Base-by-base conservation (phyloP, 1,139 yeast species). In the Diutina neorugosa region DNA sequence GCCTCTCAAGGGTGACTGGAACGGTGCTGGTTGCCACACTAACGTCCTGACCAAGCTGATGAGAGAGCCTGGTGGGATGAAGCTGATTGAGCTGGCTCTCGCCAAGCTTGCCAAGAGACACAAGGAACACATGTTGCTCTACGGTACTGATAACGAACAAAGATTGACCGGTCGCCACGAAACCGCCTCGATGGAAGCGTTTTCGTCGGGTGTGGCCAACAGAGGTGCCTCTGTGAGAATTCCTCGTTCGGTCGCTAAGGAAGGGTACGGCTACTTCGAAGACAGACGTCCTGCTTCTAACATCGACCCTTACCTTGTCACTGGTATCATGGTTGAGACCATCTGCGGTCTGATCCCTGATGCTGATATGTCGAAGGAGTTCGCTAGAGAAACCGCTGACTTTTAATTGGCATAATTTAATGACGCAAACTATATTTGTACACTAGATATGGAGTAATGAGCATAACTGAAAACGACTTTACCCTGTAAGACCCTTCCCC, bases 21-120 rank as follows among this genome's bases (percentile, higher is more conserved):
- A 93, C 74, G 98, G 98, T 78, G 98, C 98, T 70, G 98, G 98
- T 66, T 91, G 98, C 80, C 98, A 93, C 77, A 93, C 98, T 70
- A 93, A 93, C 71, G 98, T 93, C 59, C 90, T 97, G 53, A 93
- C 98, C 65, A 82, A 79, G 73, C 69, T 68, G 53, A 93, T 91
- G 98, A 89, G 98, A 80, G 71, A 70, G 51, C 86, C 90, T 68
- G 98, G 98, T 71, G 98, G 98, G 69, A 88, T 91, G 90, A 86
- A 88, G 76, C 76, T 74, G 71, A 93, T 93, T 68, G 96, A 93
- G 66, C 86, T 78, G 57, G 98, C 98, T 58, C 82, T 93, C 65
- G 89, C 86, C 69, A 89, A 89, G 78, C 84, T 93, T 67, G 86
- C 96, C 64, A 86, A 86, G 81, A 90, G 98, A 80, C 98, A 93